Base-by-base conservation (phyloP, 495 filamentous ascomycete genomes). In the Diplogelasinospora grovesii region DNA sequence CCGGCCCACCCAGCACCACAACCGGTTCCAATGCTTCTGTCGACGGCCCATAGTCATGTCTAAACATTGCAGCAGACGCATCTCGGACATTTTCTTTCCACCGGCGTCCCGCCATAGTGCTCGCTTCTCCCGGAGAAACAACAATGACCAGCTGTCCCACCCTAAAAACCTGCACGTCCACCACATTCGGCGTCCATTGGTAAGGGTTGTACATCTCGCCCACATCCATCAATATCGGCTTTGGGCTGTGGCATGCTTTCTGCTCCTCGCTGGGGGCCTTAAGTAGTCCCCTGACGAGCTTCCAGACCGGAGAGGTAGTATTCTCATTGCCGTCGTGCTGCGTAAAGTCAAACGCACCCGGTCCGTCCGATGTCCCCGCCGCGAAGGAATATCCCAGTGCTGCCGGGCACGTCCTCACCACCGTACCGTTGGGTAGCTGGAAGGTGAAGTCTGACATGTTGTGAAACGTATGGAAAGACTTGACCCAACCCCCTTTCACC, bases 381-480 rank as follows among this genome's bases (percentile, higher is more conserved):
- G 92, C 92, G 61, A 98, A 98, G 2, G 84, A 88, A 46, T 89
- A 94, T 15, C 92, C 92, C 25, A 98, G 60, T 0, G 89, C 92
- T n/a, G 92, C 92, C 8, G 88, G 81, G 50, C 92, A 96, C 8
- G 90, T 95, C 15, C 56, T 70, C 11, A 81, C 75, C 15, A 61
- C 70, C 8, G 79, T 82, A 29, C 84, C 83, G 52, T 95, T 94
- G 0, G 84, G 71, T 5, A 89, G 76, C 9, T 63, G 56, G 48
- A 96, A 95, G 8, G 63, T 74, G 51, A 80, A 90, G 39, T 71
- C 75, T 6, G 83, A 77, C 66, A 93, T 80, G 50, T 89, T 72
- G 26, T 83, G 73, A 51, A 83, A 92, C 0, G 75, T 77, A 55
- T 92, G 86, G 44, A 89, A 80, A 5, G 82, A 76, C 39, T 77